Evolutionary conservation across 495 filamentous ascomycete species (phyloP), one percentile per base, ranked within the genome.

Genomic region (Talaromyces wortmannii): DNA sequence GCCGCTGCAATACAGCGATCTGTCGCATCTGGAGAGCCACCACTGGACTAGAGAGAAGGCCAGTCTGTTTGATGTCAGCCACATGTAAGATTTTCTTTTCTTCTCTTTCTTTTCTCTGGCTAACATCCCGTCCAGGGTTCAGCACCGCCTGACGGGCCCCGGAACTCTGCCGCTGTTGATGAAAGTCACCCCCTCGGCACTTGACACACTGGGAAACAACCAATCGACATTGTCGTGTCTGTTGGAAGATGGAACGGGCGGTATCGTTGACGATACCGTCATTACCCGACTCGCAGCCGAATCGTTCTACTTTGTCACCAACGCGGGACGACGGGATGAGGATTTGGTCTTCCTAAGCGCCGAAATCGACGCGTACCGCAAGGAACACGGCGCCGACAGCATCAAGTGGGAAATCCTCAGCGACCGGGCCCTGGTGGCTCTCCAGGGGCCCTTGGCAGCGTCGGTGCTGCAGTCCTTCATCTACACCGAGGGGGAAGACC

Each of bases 201-300:
- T 90, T 18, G 70, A 78, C 18, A 71, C 72, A 36, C 75, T 91
- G 48, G 60, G 66, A 15, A 68, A 70, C 11, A 78, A 87, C 72
- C 71, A 78, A 50, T 89, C 86, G 50, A 92, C 89, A 3, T 80
- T 98, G 3, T 92, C 87, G 7, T 83, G 82, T n/a, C 74, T 98
- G 16, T 76, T 98, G 31, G 84, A 85, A 61, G 83, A 85, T 4
- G 76, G 74, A 0, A 92, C 87, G 0, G 94, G 94, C 33, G 92
- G 94, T 13, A 96, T 97, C 57, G 82, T 96, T 30, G 94, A 98
- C 63, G 94, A 98, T 69, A 88, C 86, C 7, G 86, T 98, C 53
- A 86, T 98, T 61, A 95, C 91, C 17, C 75, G 85, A 54, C 77
- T 91, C 8, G 76, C 75, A 12, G 78, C 80, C 13, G 82, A 87